Conservation (phyloP, 2,329 filamentous ascomycete genomes). For the Trichophyton mentagrophytes region DNA sequence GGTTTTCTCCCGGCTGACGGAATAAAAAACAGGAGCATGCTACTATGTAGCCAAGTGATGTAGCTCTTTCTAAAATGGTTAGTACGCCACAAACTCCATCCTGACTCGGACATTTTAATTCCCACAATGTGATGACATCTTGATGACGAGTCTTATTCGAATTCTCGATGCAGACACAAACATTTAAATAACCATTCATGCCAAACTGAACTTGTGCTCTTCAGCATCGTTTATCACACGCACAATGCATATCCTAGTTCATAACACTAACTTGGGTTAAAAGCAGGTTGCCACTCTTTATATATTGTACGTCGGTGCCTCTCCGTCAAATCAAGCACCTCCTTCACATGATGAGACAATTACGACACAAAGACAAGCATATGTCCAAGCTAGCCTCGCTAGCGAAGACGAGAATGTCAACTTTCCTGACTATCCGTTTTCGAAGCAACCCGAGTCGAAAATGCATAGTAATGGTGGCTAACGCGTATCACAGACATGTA, state of each 20-base stretch:
- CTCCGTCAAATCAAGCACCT: conserved; percentile 13
- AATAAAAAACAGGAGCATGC: conserved; percentile 9
- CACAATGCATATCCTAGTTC: not conserved
- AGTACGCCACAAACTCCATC: conserved; percentile 5
- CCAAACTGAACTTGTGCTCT: conserved; percentile 34
- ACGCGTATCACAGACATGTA: not conserved
- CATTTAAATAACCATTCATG: conserved; percentile 48
- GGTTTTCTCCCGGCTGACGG: not conserved
- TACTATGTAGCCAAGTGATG: conserved; percentile 5
- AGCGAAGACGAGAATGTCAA: conserved; percentile 42
- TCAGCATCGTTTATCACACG: not conserved
- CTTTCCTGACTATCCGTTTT: not conserved
- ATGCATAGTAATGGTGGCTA: not conserved
- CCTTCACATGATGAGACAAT: conserved; percentile 61
- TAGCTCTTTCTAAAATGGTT: not conserved
- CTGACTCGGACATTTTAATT: not conserved
- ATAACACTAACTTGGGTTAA: not conserved
- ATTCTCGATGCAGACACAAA: conserved; percentile 48
- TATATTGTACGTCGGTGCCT: not conserved
- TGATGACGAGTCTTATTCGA: conserved; percentile 56
- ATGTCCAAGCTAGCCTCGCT: conserved; percentile 62
- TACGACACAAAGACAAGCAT: conserved; percentile 84
- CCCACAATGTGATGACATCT: conserved; percentile 36
- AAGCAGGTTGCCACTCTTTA: not conserved
- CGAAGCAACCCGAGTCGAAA: not conserved